Percentiles rank a stretch among this genome's conserved stretches.
Conservation (phyloP, 1,284 basidiomycete species). For the Ceratobasidium papillatum region DNA sequence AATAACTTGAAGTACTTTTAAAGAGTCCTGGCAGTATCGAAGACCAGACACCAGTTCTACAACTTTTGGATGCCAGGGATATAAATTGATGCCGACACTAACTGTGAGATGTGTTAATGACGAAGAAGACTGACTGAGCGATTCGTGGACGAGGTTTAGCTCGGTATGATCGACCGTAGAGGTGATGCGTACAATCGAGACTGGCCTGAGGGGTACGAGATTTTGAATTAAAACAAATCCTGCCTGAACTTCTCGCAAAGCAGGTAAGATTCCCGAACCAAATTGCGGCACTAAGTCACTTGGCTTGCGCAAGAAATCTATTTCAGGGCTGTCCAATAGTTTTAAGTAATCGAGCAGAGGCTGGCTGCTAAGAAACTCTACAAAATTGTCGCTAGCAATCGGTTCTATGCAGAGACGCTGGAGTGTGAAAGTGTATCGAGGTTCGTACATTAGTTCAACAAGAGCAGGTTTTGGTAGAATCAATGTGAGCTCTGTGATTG, state of each 20-base stretch:
- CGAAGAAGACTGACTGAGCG: neutral
- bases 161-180: neutral
- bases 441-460: neutral
- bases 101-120: neutral
- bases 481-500: neutral
- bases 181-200: neutral
- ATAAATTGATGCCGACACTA: neutral
- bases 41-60: neutral
- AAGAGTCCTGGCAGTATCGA: neutral
- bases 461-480: neutral
- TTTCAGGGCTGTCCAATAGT: no score
- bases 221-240: no score
- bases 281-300: no score
- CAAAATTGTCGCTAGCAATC: neutral
- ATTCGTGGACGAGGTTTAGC: neutral
- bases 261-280: no score
- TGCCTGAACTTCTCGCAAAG: no score
- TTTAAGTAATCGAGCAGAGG: neutral
- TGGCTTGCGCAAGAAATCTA: no score
- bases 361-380: neutral
- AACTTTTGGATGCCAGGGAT: neutral
- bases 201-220: neutral
- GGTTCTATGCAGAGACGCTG: neutral
- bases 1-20: neutral
- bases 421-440: neutral